Evolutionary conservation across 495 filamentous ascomycete genomes (phyloP).

Genomic region (Xylaria flabelliformis): DNA sequence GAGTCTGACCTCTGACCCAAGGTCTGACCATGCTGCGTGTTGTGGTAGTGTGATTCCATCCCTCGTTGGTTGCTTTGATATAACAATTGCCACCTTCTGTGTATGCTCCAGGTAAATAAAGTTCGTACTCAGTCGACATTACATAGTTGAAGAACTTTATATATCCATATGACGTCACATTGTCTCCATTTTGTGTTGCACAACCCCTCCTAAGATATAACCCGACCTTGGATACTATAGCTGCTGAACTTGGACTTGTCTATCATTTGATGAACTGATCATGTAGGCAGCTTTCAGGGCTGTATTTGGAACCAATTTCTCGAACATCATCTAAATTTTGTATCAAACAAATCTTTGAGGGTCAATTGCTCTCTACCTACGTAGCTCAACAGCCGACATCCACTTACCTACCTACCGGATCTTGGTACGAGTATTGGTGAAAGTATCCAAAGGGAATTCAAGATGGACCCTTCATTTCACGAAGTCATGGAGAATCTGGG

Average conservation of each 20-base stretch:
- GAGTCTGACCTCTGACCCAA: no score
- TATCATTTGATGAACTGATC: not conserved
- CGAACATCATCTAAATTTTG: not conserved
- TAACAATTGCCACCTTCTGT: not conserved
- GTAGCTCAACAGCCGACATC: not conserved
- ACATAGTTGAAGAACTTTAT: not conserved
- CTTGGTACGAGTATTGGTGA: not conserved
- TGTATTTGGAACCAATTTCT: not conserved
- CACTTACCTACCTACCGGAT: not conserved
- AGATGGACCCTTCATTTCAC: constrained; percentile 24
- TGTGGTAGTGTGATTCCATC: no score
- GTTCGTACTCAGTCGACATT: not conserved
- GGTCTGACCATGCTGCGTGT: no score
- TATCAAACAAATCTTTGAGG: not conserved
- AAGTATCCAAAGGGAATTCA: not conserved
- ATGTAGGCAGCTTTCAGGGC: constrained; percentile 5
- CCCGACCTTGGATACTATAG: not conserved
- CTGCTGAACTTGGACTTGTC: not conserved
- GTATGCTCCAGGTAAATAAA: not conserved
- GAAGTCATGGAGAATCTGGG: constrained; percentile 23
- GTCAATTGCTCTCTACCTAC: not conserved
- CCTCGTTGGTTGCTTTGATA: not conserved
- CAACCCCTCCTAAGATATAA: not conserved
- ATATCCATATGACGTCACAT: not conserved
- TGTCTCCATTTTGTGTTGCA: not conserved